These are phyloP conservation scores for Coelastrella sp. DNA, from an alignment of 139 green algal species.

Conservation along the genomic window DNA sequence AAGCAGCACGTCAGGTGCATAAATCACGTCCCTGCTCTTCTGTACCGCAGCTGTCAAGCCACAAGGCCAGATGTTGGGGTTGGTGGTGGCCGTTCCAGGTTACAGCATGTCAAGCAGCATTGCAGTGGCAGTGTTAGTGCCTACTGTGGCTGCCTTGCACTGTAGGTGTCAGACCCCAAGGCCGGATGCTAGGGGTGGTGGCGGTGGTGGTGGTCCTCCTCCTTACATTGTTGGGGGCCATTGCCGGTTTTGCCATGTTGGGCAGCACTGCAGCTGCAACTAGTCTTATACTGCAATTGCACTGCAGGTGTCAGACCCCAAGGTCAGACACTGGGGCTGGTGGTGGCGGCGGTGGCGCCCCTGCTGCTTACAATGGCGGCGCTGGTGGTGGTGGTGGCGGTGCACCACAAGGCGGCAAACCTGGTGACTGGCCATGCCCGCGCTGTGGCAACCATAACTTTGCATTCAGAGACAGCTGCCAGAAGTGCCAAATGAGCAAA, in stretches of 20 bases:
- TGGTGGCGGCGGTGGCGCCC: conserved; percentile 34
- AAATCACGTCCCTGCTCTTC: not conserved
- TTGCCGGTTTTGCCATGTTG: too few relatives aligned
- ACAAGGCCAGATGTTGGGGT: not conserved
- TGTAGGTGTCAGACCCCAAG: not conserved
- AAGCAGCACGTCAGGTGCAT: not conserved
- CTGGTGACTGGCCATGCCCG: conserved; percentile 80
- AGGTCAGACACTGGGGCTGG: conserved; percentile 13
- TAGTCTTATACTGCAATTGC: not conserved
- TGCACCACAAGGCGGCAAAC: conserved; percentile 27
- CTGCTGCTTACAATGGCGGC: not conserved
- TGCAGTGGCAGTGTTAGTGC: too few relatives aligned
- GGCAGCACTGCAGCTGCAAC: too few relatives aligned
- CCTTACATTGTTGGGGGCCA: not conserved
- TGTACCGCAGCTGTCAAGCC: not conserved
- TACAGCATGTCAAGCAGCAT: too few relatives aligned
- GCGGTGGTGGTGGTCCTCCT: conserved; percentile 27
- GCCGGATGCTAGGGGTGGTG: too few relatives aligned
- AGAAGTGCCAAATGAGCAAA: conserved; percentile 78
- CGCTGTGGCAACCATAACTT: conserved; percentile 84
- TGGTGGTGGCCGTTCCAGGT: too few relatives aligned
- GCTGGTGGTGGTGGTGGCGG: conserved; percentile 55
- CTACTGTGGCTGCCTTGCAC: too few relatives aligned
- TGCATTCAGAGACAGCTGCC: conserved; percentile 74
- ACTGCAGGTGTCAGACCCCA: not conserved